These are phyloP conservation scores for Lipomyces lipofer DNA, from an alignment of 805 yeast species.

Conservation along the genomic window DNA sequence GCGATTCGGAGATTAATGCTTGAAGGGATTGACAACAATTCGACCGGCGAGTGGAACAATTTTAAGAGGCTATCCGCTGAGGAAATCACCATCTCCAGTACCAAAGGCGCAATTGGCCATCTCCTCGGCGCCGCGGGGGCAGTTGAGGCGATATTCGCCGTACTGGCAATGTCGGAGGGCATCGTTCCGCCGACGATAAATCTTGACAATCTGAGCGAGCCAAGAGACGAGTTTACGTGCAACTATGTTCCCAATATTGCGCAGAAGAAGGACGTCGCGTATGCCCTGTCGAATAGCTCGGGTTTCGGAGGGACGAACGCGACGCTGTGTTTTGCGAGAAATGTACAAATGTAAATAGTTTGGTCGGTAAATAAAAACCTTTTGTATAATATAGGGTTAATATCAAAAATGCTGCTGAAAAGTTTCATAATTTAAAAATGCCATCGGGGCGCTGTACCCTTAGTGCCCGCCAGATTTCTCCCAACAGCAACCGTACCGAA, in stretches of 20 bases:
- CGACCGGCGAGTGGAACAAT: slow-evolving; percentile 33
- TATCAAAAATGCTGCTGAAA: too few relatives aligned
- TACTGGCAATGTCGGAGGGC: slow-evolving; percentile 59
- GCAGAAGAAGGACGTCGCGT: slow-evolving; percentile 44
- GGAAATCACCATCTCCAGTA: slow-evolving; percentile 59
- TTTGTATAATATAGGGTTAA: too few relatives aligned
- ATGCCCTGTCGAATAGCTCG: slow-evolving; percentile 84
- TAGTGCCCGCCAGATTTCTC: too few relatives aligned
- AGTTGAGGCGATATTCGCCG: slow-evolving; percentile 81
- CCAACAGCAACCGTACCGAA: too few relatives aligned
- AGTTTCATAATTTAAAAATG: too few relatives aligned
- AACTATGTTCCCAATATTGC: slow-evolving; percentile 61
- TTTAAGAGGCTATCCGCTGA: slow-evolving; percentile 11
- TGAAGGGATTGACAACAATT: slow-evolving; percentile 40
- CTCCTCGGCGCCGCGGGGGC: slow-evolving; percentile 95
- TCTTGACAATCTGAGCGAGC: slow-evolving; percentile 54
- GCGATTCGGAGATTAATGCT: slow-evolving; percentile 64
- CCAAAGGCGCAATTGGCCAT: slow-evolving; percentile 93
- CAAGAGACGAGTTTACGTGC: slow-evolving; percentile 47
- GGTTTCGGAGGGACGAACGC: slow-evolving; percentile 98
- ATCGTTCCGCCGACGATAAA: slow-evolving; percentile 81
- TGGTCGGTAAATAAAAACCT: too few relatives aligned
- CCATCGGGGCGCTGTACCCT: too few relatives aligned
- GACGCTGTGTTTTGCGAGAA: slow-evolving; percentile 56
- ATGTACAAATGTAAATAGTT: slow-evolving; percentile 20